phyloP scores from a whole-genome alignment of 1,284 basidiomycete genomes.

The Ceratobasidium sp. region DNA sequence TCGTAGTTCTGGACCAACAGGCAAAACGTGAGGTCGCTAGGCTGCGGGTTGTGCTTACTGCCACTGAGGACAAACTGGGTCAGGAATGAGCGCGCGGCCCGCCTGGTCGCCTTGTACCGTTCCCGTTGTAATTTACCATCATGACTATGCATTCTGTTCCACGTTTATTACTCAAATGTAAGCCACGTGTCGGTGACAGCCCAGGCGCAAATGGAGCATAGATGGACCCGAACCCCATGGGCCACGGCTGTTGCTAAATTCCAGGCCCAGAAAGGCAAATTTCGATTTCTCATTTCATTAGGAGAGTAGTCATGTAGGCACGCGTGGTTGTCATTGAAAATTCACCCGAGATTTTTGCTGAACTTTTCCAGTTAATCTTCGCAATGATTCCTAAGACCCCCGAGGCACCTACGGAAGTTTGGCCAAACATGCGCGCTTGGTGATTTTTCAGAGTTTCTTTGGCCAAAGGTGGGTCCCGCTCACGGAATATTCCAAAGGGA shows the following conservation, averaged over 20 bases:
- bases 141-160: too few species aligned
- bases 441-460: not conserved
- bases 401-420: too few species aligned
- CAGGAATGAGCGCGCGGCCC: not conserved
- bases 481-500: not conserved
- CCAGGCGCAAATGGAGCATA: too few species aligned
- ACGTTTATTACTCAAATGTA: too few species aligned
- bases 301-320: not conserved
- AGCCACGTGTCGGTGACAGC: too few species aligned
- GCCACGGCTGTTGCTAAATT: too few species aligned
- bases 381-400: not conserved
- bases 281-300: too few species aligned
- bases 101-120: too few species aligned
- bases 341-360: not conserved
- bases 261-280: too few species aligned
- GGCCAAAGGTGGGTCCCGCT: not conserved
- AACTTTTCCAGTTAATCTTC: not conserved
- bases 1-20: conserved; percentile 3
- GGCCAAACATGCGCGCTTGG: not conserved
- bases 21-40: conserved; percentile 10
- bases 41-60: not conserved
- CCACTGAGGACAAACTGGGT: not conserved
- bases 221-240: too few species aligned
- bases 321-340: not conserved
- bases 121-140: too few species aligned